These are phyloP conservation scores for Wickerhamomyces sydowiorum DNA, from an alignment of 805 yeast genomes.

Conservation along the genomic window DNA sequence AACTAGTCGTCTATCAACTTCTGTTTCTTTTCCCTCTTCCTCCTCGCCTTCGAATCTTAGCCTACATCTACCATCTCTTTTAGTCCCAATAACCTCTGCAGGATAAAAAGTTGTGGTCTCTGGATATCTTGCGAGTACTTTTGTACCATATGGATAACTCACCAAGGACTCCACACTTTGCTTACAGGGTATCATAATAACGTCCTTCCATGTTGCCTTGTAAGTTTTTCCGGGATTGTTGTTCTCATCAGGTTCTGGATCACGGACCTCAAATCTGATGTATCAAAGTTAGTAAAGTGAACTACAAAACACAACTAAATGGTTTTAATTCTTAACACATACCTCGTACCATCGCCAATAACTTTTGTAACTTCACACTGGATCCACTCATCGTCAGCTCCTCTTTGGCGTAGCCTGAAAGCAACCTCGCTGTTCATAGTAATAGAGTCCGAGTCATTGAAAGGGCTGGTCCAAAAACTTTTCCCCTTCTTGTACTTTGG, in stretches of 20 bases:
- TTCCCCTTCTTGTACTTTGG: slow-evolving; percentile 23
- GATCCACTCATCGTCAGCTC: slow-evolving; percentile 88
- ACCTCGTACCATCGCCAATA: slow-evolving; percentile 58
- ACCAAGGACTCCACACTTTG: slow-evolving; percentile 35
- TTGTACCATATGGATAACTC: slow-evolving; percentile 67
- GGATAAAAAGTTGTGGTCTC: slow-evolving; percentile 97
- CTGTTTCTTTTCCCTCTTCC: slow-evolving; percentile 92
- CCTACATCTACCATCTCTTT: slow-evolving; percentile 69
- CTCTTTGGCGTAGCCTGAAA: slow-evolving; percentile 64
- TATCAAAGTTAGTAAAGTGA: slow-evolving; percentile 9
- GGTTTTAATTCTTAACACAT: slow-evolving; percentile 9
- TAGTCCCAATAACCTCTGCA: slow-evolving; percentile 81
- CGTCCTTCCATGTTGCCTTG: slow-evolving; percentile 77
- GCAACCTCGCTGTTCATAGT: slow-evolving; percentile 80
- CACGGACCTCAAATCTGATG: slow-evolving; percentile 77
- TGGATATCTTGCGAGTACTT: slow-evolving; percentile 90
- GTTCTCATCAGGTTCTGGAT: slow-evolving; percentile 95
- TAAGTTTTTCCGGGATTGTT: slow-evolving; percentile 84
- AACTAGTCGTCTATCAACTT: slow-evolving; percentile 80
- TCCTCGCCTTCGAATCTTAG: slow-evolving; percentile 94
- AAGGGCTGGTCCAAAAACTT: slow-evolving; percentile 41
- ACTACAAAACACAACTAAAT: not conserved
- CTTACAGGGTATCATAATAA: slow-evolving; percentile 62
- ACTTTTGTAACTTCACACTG: slow-evolving; percentile 85
- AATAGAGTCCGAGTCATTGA: slow-evolving; percentile 53